Evolutionary conservation across 1,284 basidiomycete genomes (phyloP), one percentile per base, ranked within the genome.

Genomic region (Laetiporus sulphureus): DNA sequence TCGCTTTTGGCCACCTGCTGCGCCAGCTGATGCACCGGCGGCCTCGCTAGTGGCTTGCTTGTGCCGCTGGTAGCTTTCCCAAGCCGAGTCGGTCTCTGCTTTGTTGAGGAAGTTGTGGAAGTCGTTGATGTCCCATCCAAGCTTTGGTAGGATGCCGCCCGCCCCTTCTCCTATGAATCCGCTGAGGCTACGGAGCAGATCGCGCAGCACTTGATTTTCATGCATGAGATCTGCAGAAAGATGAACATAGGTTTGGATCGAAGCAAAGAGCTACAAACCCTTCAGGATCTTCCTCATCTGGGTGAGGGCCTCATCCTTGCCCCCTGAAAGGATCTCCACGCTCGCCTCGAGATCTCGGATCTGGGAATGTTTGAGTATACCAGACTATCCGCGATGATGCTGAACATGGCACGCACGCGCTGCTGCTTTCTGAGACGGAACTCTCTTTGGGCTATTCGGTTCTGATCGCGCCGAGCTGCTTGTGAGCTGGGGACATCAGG

Each of bases 331-430:
- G 15, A 95, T 82, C 61, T 93, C 90, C 10, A 94, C 90, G 29
- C 87, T 79, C 11, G 90, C 90, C 65, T 95, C 91, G 31, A 95
- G 77, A 62, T 94, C 91, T 18, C 91, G 87, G 60, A 94, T 92
- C 88, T 93, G 54, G 16, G 20, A 36, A 38, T 44, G 11, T 10
- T 33, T 53, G 21, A 54, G 41, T 34, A 37, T 32, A 40, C 44
- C 45, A 43, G 27, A 25, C 39, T 51, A 32, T 38, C 19, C 25
- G 35, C 12, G 32, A 44, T 36, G 19, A 29, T 41, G 23, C 38
- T 20, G 38, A 31, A 23, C 24, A 36, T 44, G 6, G 30, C 34
- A 60, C 71, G 50, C 46, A 82, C 80, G 60, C 83, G 74, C 54
- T 90, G 89, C 60, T 93, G 91, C 61, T 94, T 94, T 52, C 91